Evolutionary conservation across 2,329 filamentous ascomycete genomes (phyloP).

Genomic region (Zalaria obscura): DNA sequence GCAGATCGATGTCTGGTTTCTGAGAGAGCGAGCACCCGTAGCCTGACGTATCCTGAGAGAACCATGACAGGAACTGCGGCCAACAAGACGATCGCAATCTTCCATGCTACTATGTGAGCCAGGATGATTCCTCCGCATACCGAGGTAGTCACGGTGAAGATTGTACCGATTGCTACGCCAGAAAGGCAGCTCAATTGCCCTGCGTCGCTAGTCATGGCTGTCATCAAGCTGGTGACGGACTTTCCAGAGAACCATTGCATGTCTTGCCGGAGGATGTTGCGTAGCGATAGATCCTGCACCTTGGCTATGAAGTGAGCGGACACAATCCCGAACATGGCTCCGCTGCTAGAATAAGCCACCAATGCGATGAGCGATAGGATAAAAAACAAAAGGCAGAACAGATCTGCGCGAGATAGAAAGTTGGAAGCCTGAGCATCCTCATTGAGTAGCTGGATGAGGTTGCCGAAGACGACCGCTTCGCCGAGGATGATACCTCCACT

Average conservation of each 20-base stretch:
- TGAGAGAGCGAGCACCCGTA: conserved; percentile 39
- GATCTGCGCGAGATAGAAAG: conserved; percentile 17
- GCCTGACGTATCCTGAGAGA: conserved; percentile 28
- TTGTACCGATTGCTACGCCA: conserved; percentile 34
- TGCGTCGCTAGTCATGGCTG: conserved; percentile 33
- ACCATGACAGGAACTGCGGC: conserved; percentile 34
- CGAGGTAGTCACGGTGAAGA: conserved; percentile 33
- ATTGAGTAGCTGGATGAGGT: conserved; percentile 37
- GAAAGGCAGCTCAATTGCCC: conserved; percentile 33
- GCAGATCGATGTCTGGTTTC: conserved; percentile 50
- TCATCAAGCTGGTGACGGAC: conserved; percentile 29
- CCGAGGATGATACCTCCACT: conserved; percentile 41
- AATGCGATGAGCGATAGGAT: conserved; percentile 37
- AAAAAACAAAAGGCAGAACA: conserved; percentile 38
- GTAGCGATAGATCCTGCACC: conserved; percentile 31
- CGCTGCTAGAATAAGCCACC: conserved; percentile 26
- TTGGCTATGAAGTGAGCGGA: conserved; percentile 31
- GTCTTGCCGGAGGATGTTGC: conserved; percentile 40
- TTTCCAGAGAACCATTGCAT: conserved; percentile 36
- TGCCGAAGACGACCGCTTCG: conserved; percentile 43
- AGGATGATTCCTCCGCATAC: conserved; percentile 33
- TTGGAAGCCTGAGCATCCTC: conserved; percentile 18
- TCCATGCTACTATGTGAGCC: conserved; percentile 35
- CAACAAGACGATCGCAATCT: conserved; percentile 36
- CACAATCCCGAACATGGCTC: conserved; percentile 33